Conservation (phyloP, 2,329 filamentous ascomycete species). For the Dryadomyces quercivorus region DNA sequence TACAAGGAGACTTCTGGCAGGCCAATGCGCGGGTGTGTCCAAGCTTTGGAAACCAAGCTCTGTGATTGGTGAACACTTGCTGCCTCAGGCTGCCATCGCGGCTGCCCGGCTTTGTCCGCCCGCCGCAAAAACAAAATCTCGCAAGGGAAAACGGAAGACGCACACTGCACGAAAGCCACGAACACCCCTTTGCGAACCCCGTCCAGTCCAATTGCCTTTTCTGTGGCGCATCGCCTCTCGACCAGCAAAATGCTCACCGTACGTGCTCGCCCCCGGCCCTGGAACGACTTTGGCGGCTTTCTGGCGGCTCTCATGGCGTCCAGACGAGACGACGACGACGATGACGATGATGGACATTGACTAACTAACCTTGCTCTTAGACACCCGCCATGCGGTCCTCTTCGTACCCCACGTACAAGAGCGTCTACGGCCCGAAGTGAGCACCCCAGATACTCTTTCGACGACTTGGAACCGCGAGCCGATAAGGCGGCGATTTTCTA, state of each 20-base stretch:
- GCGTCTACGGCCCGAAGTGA: slow-evolving; percentile 56
- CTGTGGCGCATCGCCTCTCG: neutral
- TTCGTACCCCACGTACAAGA: slow-evolving; percentile 37
- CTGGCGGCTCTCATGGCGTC: neutral
- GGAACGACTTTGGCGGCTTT: neutral
- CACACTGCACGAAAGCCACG: neutral
- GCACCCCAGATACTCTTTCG: slow-evolving; percentile 15
- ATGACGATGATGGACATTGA: neutral
- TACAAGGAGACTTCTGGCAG: neutral
- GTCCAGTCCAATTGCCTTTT: slow-evolving; percentile 1
- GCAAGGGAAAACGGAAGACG: slow-evolving; percentile 6
- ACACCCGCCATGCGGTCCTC: slow-evolving; percentile 30
- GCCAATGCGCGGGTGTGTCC: neutral
- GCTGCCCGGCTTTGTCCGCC: slow-evolving; percentile 19
- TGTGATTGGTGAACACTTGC: slow-evolving; percentile 9
- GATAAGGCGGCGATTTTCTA: too few relatives aligned
- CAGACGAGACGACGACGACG: neutral
- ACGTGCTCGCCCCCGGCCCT: slow-evolving; percentile 9
- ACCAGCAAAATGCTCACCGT: slow-evolving; percentile 18
- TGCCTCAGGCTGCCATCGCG: slow-evolving; percentile 16
- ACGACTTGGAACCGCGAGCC: too few relatives aligned
- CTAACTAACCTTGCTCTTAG: too few relatives aligned
- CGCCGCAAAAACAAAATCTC: slow-evolving; percentile 16
- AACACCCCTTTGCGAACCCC: neutral
- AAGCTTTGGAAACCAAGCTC: slow-evolving; percentile 11